phyloP scores from a whole-genome alignment of 2,329 filamentous ascomycete species.

The Apiospora rasikravindrae region DNA sequence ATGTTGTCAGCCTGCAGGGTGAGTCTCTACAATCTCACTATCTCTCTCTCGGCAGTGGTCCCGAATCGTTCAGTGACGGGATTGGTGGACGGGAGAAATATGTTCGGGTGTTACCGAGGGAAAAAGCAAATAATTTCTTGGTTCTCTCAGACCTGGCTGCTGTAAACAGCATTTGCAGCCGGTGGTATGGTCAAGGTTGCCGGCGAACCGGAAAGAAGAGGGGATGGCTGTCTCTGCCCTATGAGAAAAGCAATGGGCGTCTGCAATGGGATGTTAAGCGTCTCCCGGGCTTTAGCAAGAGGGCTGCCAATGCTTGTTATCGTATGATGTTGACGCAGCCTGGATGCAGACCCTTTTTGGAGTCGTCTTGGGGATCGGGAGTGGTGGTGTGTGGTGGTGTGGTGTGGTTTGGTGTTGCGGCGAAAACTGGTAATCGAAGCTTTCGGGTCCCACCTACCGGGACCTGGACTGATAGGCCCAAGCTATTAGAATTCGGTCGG shows the following conservation, averaged over 20 bases:
- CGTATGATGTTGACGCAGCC: background rate
- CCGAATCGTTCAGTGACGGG: background rate
- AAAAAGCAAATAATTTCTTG: background rate
- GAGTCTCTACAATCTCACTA: background rate
- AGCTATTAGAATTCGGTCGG: conserved; percentile 3
- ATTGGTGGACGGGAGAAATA: background rate
- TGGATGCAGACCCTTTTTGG: background rate
- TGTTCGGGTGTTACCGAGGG: background rate
- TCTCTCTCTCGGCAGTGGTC: background rate
- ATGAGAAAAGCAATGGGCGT: background rate
- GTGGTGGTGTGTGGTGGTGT: background rate
- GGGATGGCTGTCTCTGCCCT: background rate
- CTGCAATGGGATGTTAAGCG: background rate
- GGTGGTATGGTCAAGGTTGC: background rate
- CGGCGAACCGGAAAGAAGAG: conserved; percentile 11
- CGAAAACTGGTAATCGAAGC: background rate
- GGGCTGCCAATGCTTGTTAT: background rate
- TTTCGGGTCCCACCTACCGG: conserved; percentile 1
- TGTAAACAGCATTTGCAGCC: background rate
- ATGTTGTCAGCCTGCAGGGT: background rate
- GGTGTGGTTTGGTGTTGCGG: conserved; percentile 7
- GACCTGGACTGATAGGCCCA: conserved; percentile 5
- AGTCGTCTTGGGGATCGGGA: background rate
- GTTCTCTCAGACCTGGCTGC: background rate
- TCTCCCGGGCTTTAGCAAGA: background rate